A percentile compares a stretch with the other conserved stretches of the same genome.
Evolutionary conservation across 1,284 basidiomycete species (phyloP).

Genomic region (Boletus semigastroideus): DNA sequence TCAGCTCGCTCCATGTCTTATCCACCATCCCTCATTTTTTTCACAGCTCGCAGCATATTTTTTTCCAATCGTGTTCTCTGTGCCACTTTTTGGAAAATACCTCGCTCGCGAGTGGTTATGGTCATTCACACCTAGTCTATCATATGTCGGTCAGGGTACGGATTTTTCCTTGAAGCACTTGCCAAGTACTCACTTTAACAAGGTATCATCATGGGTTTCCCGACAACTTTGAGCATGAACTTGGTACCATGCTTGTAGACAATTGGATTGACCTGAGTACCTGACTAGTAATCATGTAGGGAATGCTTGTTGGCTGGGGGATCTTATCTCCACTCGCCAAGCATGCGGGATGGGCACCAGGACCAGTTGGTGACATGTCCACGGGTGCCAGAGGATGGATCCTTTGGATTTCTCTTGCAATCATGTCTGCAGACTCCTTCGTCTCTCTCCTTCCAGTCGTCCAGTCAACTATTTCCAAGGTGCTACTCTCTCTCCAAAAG

Average conservation of each 20-base stretch:
- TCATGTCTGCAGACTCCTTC: slow-evolving; percentile 91
- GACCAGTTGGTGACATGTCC: slow-evolving; percentile 81
- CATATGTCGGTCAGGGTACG: slow-evolving; percentile 86
- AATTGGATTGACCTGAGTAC: not conserved
- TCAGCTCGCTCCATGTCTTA: slow-evolving; percentile 37
- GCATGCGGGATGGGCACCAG: slow-evolving; percentile 84
- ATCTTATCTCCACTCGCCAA: slow-evolving; percentile 87
- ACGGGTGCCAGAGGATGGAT: slow-evolving; percentile 90
- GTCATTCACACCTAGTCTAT: slow-evolving; percentile 92
- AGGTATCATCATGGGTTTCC: slow-evolving; percentile 98
- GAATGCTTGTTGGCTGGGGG: slow-evolving; percentile 96
- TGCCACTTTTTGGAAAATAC: slow-evolving; percentile 88
- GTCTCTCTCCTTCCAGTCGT: slow-evolving; percentile 80
- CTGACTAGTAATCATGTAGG: slow-evolving; percentile 42
- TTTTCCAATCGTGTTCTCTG: slow-evolving; percentile 87
- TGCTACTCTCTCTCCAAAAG: slow-evolving; percentile 32
- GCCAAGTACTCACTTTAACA: slow-evolving; percentile 2
- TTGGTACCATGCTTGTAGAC: slow-evolving; percentile 47
- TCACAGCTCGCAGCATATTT: slow-evolving; percentile 77
- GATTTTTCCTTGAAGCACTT: not conserved
- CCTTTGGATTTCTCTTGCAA: slow-evolving; percentile 90
- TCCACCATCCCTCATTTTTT: slow-evolving; percentile 5
- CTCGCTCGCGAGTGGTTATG: slow-evolving; percentile 90
- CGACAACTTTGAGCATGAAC: slow-evolving; percentile 93
- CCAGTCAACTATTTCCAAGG: slow-evolving; percentile 49